Evolutionary conservation across 2,329 filamentous ascomycete species (phyloP).

Genomic region (Xylariales sp.): DNA sequence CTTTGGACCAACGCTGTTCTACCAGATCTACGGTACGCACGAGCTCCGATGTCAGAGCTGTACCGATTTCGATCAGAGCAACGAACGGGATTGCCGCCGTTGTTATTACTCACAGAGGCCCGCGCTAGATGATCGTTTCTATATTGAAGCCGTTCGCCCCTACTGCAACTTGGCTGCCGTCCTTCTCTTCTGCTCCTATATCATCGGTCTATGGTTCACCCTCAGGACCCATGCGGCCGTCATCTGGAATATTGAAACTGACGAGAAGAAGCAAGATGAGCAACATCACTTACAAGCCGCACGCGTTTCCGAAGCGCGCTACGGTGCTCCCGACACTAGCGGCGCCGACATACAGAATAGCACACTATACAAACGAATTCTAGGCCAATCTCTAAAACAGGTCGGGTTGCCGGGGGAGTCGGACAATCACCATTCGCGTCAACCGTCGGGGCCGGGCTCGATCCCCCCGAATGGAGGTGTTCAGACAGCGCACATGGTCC

Average conservation of each 20-base stretch:
- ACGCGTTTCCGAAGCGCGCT: conserved; percentile 52
- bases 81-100: conserved; percentile 81
- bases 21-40: conserved; percentile 98
- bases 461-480: conserved; percentile 57
- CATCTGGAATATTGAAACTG: conserved; percentile 90
- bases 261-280: conserved; percentile 78
- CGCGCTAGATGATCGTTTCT: conserved; percentile 87
- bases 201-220: conserved; percentile 95
- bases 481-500: conserved; percentile 77
- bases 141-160: conserved; percentile 87
- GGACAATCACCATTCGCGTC: conserved; percentile 52
- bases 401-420: conserved; percentile 73
- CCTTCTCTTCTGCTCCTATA: conserved; percentile 89
- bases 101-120: conserved; percentile 95
- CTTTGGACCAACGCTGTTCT: conserved; percentile 96
- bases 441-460: conserved; percentile 40
- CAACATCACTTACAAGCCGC: conserved; percentile 43
- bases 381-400: conserved; percentile 89
- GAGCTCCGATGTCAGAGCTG: conserved; percentile 86
- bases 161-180: conserved; percentile 91
- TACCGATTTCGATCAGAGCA: conserved; percentile 59
- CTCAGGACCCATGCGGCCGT: conserved; percentile 94
- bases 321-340: conserved; percentile 58
- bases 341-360: conserved; percentile 83
- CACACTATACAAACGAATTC: conserved; percentile 90